Evolutionary conservation across 2,329 filamentous ascomycete species (phyloP).

Genomic region (Pseudophaeomoniella oleicola): DNA sequence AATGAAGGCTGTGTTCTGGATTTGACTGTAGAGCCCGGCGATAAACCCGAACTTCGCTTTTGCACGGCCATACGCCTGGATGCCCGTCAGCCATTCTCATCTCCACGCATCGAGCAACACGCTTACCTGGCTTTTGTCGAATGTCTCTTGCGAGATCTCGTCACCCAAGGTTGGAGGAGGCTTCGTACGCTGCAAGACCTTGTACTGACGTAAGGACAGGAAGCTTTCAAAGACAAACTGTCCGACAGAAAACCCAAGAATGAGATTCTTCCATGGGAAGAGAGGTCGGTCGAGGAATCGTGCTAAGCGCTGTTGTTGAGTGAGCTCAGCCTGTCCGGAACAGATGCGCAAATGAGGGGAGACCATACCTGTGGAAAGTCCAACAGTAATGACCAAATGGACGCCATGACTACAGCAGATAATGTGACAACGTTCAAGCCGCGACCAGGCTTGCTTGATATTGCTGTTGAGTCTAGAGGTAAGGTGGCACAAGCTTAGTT

Average conservation of each 20-base stretch:
- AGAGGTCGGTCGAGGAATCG: conserved; percentile 76
- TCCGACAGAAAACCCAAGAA: conserved; percentile 83
- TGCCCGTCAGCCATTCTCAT: conserved; percentile 1
- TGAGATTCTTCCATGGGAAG: conserved; percentile 95
- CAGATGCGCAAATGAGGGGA: not conserved
- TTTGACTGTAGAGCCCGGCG: conserved; percentile 66
- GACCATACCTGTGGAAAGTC: conserved; percentile 12
- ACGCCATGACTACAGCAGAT: conserved; percentile 9
- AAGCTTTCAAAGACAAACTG: conserved; percentile 85
- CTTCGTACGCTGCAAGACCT: conserved; percentile 62
- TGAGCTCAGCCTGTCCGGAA: conserved; percentile 3
- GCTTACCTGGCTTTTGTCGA: conserved; percentile 74
- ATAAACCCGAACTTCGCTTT: conserved; percentile 84
- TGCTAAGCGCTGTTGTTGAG: conserved; percentile 49
- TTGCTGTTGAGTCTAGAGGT: not conserved
- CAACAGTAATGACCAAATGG: conserved; percentile 10
- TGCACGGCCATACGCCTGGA: conserved; percentile 74
- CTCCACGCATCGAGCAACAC: not conserved
- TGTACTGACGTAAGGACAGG: conserved; percentile 80
- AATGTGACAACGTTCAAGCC: not conserved
- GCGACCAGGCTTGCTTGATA: not conserved
- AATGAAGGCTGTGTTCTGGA: conserved; percentile 80
- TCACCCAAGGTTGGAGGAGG: conserved; percentile 76
- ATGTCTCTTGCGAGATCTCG: conserved; percentile 79
- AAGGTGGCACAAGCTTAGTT: not conserved